Base-by-base conservation (phyloP, 176 grass and related monocot species). In the Aegilops bicornis region DNA sequence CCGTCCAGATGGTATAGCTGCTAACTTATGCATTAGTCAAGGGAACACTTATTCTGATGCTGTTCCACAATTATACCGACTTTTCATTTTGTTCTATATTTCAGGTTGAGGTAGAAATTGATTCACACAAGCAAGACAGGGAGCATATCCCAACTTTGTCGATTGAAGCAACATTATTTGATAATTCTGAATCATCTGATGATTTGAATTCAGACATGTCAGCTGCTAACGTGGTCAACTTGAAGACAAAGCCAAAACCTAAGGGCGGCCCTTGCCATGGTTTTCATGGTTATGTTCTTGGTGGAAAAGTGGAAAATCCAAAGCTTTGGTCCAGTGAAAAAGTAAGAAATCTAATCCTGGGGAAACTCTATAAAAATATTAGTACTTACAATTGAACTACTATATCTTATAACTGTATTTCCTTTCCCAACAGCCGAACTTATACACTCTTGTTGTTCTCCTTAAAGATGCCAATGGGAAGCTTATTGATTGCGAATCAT, bases 311-410 rank as follows among this genome's bases (percentile, higher is more conserved):
- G 79, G 93, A 98, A 81, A 92, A 84, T 43, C 96, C 96, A 84
- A 98, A 94, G 73, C 96, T 98, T 86, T 98, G 96, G 96, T 98
- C 93, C 60, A 88, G 93, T 82, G 96, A 98, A 84, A 84, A 98
- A 89, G 96, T 98, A 90, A 88, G 88, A 42, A 43, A 75, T 82
- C 32, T 84, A 56, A 65, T 79, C 42, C 30, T 58, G 80, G 10
- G 45, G 32, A 71, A 68, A 88, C 65, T 85, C 22, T 62, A 79
- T 71, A 56, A 20, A 80, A 76, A 86, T 36, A 54, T 61, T 54
- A 52, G 30, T 56, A 15, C 70, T 79, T 84, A 76, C 10, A 84
- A 17, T 15, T 81, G 36, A 75, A 59, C 24, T 27, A 10, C 16
- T 85, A 63, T 85, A 64, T 87, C 56, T 74, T 82, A 85, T 84